Base-by-base conservation (phyloP, 2,329 filamentous ascomycete genomes). In the Xylariomycetidae sp. region DNA sequence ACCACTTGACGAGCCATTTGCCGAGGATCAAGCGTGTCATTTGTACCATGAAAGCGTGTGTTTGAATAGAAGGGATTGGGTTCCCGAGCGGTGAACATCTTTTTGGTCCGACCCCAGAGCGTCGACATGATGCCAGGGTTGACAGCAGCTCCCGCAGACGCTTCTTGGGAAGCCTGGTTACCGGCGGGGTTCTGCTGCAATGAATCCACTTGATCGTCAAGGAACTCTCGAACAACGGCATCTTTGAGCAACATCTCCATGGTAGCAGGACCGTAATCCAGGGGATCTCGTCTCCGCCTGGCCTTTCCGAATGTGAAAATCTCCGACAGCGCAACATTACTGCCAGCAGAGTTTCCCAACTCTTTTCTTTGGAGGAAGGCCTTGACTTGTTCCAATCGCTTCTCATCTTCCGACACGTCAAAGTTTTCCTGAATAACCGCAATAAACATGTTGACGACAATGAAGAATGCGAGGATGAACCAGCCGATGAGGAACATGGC, bases 401-500 rank as follows among this genome's bases (percentile, higher is more conserved):
- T 98, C 58, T 96, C 89, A 55, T 98, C 93, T 57, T 98, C 92
- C 4, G 89, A 94, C 17, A 98, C 88, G 61, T 98, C 92, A 56
- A 98, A 98, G 53, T 95, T 98, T 56, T 98, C 92, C 59, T 98
- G 92, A 46, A 98, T 98, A 64, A 98, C 92, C 70, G 92, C 92
- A 85, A 98, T 96, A 69, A 98, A 98, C 92, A 98, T 98, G 56
- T 96, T 98, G 65, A 98, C 66, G 41, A 96, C 76, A 63, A 98
- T 94, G 56, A 96, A 90, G 59, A 93, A 95, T 5, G 88, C 75
- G 26, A 98, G 72, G 37, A 95, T 92, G 60, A 95, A 96, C 92
- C 92, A 98, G 46, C 89, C 74, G 43, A 95, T 86, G 47, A 95
- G 72, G 49, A 98, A 95, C 1, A 85, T 72, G 7, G 90, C 88